A percentile compares a stretch with the other conserved stretches of the same genome.
Evolutionary conservation across 805 yeast genomes (phyloP).

Genomic region (Brettanomyces naardenensis): DNA sequence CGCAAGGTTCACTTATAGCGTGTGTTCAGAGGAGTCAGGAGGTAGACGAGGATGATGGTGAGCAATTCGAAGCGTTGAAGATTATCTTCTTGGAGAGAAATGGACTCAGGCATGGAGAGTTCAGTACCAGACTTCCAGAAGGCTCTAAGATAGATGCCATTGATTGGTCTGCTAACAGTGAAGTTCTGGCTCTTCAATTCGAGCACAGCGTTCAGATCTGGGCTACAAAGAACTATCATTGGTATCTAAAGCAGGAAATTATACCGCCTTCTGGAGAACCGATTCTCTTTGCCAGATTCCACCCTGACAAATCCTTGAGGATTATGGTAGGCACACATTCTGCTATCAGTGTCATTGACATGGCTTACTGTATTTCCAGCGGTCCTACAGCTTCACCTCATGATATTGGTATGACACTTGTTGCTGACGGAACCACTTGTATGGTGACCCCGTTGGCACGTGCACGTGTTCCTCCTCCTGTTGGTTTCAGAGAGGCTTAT

Average conservation of each 20-base stretch:
- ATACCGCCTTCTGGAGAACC: constrained; percentile 22
- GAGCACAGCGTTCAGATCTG: constrained; percentile 67
- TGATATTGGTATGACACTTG: constrained; percentile 74
- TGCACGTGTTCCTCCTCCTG: constrained; percentile 95
- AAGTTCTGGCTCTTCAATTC: constrained; percentile 64
- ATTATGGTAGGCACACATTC: constrained; percentile 53
- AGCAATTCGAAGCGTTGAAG: constrained; percentile 28
- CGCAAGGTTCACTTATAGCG: constrained; percentile 83
- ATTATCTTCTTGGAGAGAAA: constrained; percentile 85
- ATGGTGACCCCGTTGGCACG: constrained; percentile 74
- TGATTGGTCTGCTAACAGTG: constrained; percentile 78
- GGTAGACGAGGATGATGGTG: constrained; percentile 36
- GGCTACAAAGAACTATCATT: constrained; percentile 89
- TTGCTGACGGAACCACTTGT: constrained; percentile 66
- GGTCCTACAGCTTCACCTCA: constrained; percentile 66
- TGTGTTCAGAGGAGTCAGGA: constrained; percentile 62
- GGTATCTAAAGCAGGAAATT: constrained; percentile 88
- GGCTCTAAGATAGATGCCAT: constrained; percentile 41
- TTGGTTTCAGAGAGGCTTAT: constrained; percentile 60
- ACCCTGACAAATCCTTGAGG: constrained; percentile 80
- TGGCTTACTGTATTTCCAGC: constrained; percentile 50
- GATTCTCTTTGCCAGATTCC: constrained; percentile 57
- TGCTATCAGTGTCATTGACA: constrained; percentile 55
- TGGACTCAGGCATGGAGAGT: constrained; percentile 87
- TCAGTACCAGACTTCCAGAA: constrained; percentile 55